These are phyloP conservation scores for Fragaria iinumae DNA, from an alignment of 306 rosid genomes.

Conservation along the genomic window DNA sequence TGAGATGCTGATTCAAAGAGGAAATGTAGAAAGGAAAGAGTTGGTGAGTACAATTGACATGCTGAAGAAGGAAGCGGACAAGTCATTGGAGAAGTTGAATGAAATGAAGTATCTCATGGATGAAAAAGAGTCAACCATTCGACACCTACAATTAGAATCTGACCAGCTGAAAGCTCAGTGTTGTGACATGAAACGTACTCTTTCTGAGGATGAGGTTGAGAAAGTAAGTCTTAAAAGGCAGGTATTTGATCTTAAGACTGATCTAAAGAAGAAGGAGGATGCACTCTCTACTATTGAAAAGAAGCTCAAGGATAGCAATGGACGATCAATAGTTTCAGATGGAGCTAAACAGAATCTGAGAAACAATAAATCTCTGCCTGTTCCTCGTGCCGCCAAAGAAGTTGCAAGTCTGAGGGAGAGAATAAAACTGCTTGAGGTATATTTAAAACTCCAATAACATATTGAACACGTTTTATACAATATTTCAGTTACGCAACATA, in stretches of 20 bases:
- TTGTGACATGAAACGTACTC: constrained; percentile 47
- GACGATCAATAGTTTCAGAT: constrained; percentile 36
- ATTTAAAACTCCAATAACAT: constrained; percentile 13
- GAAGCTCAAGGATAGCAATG: constrained; percentile 59
- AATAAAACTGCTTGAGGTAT: constrained; percentile 85
- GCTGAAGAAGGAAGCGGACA: constrained; percentile 59
- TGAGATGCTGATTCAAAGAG: constrained; percentile 46
- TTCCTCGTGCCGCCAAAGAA: constrained; percentile 54
- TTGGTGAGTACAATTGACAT: constrained; percentile 43
- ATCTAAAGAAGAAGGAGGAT: constrained; percentile 68
- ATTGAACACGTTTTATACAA: constrained; percentile 14
- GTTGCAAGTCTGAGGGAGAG: constrained; percentile 63
- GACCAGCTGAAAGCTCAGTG: constrained; percentile 57
- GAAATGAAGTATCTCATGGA: constrained; percentile 41
- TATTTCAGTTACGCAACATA: constrained; percentile 7
- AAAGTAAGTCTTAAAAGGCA: constrained; percentile 68
- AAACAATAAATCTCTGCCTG: constrained; percentile 42
- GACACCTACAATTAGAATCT: constrained; percentile 51
- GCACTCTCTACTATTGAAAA: constrained; percentile 44
- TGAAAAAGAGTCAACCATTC: constrained; percentile 48
- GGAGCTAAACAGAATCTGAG: constrained; percentile 42
- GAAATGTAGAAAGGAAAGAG: constrained; percentile 57
- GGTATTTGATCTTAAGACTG: constrained; percentile 56
- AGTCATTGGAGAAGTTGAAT: constrained; percentile 48
- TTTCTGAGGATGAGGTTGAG: constrained; percentile 66